A percentile compares a stretch with the other conserved stretches of the same genome.
These are phyloP conservation scores for Vickermania ingenoplastis DNA, from an alignment of 208 protist genomes.

Conservation along the genomic window DNA sequence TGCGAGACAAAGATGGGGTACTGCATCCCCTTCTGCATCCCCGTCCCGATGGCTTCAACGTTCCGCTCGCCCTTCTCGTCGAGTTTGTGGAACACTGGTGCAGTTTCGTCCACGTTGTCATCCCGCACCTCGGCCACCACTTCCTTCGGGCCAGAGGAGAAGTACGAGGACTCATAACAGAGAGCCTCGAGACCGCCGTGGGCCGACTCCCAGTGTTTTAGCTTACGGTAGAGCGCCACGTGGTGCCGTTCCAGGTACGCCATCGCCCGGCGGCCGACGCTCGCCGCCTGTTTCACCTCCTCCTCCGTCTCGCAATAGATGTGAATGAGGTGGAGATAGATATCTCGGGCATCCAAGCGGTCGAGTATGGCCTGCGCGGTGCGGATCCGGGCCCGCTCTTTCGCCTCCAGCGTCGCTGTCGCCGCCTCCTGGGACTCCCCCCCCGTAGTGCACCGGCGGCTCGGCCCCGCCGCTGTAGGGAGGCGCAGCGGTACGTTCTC, in stretches of 20 bases:
- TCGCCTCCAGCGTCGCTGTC: neutral
- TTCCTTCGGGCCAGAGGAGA: neutral
- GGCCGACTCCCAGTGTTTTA: neutral
- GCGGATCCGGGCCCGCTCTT: neutral
- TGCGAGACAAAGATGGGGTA: too few relatives aligned
- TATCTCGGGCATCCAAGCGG: neutral
- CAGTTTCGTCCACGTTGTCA: too few relatives aligned
- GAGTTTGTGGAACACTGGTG: too few relatives aligned
- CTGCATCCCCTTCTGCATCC: too few relatives aligned
- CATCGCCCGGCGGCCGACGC: neutral
- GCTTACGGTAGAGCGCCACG: neutral
- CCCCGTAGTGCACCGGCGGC: too few relatives aligned
- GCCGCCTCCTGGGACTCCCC: neutral
- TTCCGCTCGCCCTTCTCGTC: too few relatives aligned
- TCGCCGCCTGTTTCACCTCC: neutral
- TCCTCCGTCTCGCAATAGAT: neutral
- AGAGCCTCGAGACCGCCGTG: neutral
- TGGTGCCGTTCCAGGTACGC: neutral
- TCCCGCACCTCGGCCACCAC: too few relatives aligned
- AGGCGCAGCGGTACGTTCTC: neutral
- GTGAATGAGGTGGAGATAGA: neutral
- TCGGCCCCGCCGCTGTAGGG: too few relatives aligned
- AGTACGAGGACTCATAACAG: neutral
- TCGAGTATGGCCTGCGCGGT: neutral
- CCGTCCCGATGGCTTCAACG: too few relatives aligned